These are phyloP conservation scores for Hypoxylon subgilvum DNA, from an alignment of 495 filamentous ascomycete genomes.

Conservation along the genomic window DNA sequence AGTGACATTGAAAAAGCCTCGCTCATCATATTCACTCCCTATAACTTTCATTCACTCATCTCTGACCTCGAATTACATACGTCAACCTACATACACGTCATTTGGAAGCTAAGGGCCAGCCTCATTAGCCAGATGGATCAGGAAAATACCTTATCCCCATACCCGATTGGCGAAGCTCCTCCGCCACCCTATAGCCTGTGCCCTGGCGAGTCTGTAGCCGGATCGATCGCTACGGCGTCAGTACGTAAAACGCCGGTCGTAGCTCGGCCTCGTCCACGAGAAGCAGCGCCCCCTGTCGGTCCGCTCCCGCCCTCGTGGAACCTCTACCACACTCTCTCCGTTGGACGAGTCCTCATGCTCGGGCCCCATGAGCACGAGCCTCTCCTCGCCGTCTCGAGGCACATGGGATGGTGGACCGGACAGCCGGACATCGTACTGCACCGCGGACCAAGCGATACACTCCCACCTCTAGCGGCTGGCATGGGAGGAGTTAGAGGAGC, in stretches of 20 bases:
- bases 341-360: conserved; percentile 12
- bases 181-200: conserved; percentile 11
- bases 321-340: conserved; percentile 20
- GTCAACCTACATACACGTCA: too few relatives aligned
- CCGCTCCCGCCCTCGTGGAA: conserved; percentile 24
- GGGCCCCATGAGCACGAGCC: conserved; percentile 21
- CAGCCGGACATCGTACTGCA: conserved; percentile 22
- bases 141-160: not conserved
- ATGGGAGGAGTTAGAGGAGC: conserved; percentile 7
- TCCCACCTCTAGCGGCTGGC: conserved; percentile 19
- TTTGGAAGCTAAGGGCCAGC: too few relatives aligned
- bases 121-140: conserved; percentile 9
- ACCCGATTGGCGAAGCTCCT: not conserved
- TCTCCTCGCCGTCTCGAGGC: conserved; percentile 19
- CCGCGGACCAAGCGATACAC: conserved; percentile 4
- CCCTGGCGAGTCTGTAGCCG: not conserved
- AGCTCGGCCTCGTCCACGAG: not conserved
- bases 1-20: too few relatives aligned
- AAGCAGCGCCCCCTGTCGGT: not conserved
- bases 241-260: not conserved
- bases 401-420: conserved; percentile 22
- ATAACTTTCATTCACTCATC: too few relatives aligned
- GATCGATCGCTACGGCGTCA: not conserved
- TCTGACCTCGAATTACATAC: too few relatives aligned
- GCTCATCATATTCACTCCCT: too few relatives aligned